A percentile compares a stretch with the other conserved stretches of the same genome.
These are phyloP conservation scores for Penicillium capsulatum DNA, from an alignment of 2,329 filamentous ascomycete genomes.

Conservation along the genomic window DNA sequence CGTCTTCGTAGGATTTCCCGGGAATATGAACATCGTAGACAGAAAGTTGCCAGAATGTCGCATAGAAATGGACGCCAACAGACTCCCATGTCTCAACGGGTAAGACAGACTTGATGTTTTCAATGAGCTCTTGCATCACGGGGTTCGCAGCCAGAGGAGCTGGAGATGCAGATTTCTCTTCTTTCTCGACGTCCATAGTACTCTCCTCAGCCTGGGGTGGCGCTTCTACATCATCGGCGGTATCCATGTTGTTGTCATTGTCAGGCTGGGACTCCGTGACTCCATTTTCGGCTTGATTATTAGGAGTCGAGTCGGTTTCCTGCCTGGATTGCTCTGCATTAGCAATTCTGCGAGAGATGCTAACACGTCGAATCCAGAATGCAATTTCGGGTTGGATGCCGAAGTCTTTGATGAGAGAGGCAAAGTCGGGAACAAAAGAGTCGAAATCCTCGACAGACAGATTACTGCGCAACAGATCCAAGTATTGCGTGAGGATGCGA, in stretches of 20 bases:
- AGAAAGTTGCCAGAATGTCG: conserved; percentile 87
- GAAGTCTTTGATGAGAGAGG: conserved; percentile 69
- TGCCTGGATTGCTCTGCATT: conserved; percentile 37
- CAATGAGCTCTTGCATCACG: conserved; percentile 69
- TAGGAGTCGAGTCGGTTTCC: conserved; percentile 26
- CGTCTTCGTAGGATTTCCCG: conserved; percentile 70
- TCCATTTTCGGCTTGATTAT: conserved; percentile 23
- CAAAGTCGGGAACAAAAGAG: conserved; percentile 67
- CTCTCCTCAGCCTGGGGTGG: conserved; percentile 16
- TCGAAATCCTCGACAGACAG: conserved; percentile 74
- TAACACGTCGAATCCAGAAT: conserved; percentile 75
- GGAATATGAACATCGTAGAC: conserved; percentile 77
- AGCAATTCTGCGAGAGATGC: conserved; percentile 63
- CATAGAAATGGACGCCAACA: conserved; percentile 76
- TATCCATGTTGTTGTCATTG: conserved; percentile 36
- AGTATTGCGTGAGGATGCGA: conserved; percentile 76
- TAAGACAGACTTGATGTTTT: conserved; percentile 59
- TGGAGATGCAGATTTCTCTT: conserved; percentile 17
- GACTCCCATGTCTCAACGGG: conserved; percentile 62
- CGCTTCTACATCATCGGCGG: conserved; percentile 26
- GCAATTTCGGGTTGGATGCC: conserved; percentile 76
- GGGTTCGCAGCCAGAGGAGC: conserved; percentile 58
- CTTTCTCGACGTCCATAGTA: conserved; percentile 36
- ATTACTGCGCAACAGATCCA: conserved; percentile 82
- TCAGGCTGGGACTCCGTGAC: conserved; percentile 21